Conservation (phyloP, 2,329 filamentous ascomycete species). For the Albifimbria verrucaria region DNA sequence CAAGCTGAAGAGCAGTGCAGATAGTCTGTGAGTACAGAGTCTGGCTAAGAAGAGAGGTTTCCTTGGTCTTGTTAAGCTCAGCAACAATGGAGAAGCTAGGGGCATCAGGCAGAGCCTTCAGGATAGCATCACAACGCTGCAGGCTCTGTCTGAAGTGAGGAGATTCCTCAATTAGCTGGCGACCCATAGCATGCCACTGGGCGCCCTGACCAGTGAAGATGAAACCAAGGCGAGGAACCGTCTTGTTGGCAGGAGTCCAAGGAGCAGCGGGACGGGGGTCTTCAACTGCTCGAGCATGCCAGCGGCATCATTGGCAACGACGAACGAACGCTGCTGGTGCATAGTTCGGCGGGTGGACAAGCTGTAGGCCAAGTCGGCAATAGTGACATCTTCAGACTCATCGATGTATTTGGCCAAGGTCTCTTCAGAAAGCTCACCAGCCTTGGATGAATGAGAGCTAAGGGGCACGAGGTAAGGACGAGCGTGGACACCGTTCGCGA, state of each 20-base stretch:
- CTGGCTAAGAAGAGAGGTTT: conserved; percentile 12
- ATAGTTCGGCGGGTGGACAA: conserved; percentile 16
- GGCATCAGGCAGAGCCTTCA: conserved; percentile 16
- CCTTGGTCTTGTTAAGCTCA: conserved; percentile 28
- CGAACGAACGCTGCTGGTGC: conserved; percentile 17
- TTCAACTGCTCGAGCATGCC: conserved; percentile 12
- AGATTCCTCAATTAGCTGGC: conserved; percentile 10
- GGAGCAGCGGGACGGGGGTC: conserved; percentile 12
- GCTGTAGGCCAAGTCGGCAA: conserved; percentile 17
- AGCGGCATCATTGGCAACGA: conserved; percentile 14
- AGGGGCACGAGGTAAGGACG: conserved; percentile 16
- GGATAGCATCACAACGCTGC: conserved; percentile 21
- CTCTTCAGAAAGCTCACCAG: conserved; percentile 16
- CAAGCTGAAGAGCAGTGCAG: conserved; percentile 38
- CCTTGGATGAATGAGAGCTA: conserved; percentile 17
- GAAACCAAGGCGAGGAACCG: conserved; percentile 14
- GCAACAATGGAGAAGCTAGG: conserved; percentile 22
- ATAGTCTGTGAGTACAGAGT: conserved; percentile 30
- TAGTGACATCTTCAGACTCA: conserved; percentile 7
- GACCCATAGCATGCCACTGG: conserved; percentile 21
- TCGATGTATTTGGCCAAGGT: conserved; percentile 12
- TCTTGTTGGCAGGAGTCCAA: conserved; percentile 13
- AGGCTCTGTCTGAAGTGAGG: conserved; percentile 22
- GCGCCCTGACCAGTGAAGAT: conserved; percentile 24
- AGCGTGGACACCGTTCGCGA: conserved; percentile 14